Evolutionary conservation across 441 rosid genomes (phyloP), one percentile per base, ranked within the genome.

Genomic region (Pelargonium cotyledonis): DNA sequence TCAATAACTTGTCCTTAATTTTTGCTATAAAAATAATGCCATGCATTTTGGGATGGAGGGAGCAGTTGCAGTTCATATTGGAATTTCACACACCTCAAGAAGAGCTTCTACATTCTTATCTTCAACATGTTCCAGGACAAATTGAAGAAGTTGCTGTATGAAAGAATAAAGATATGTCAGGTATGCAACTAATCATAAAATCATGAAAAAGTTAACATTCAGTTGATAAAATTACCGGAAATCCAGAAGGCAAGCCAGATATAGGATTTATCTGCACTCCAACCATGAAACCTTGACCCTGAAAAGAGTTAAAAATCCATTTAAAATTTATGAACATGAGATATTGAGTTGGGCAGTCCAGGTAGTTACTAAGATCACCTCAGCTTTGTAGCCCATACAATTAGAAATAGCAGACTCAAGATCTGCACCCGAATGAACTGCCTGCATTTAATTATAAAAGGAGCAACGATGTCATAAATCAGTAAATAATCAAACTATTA

Each of bases 271-370:
- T 84, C 69, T 89, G 82, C 83, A 95, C 99, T 64, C 99, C 98
- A 79, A 95, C 99, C 99, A 95, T 95, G 90, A 95, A 95, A 69
- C 99, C 99, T 87, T 92, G 84, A 55, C 98, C 98, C 99, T 95
- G 84, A 76, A 79, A 78, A 73, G 75, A 78, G 74, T 67, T 65
- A 51, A 69, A 73, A 74, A 23, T 57, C 29, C 40, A 29, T 64
- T 71, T 68, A 68, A 40, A 72, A 71, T 49, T 60, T 55, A 68
- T 40, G 73, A 74, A 10, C 9, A 46, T 70, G 78, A 71, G 51
- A 72, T 23, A 57, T 66, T 64, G 4, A 63, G 31, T 61, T 66
- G 64, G 49, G 47, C n/a, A 81, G 68, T 65, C 79, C 66, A 71
- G 68, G 65, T 68, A 73, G 69, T 67, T 68, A 76, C 65, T 71